A percentile compares a stretch with the other conserved stretches of the same genome.
These are phyloP conservation scores for Vanderwaltozyma yarrowii DNA, from an alignment of 805 yeast genomes.

Conservation along the genomic window DNA sequence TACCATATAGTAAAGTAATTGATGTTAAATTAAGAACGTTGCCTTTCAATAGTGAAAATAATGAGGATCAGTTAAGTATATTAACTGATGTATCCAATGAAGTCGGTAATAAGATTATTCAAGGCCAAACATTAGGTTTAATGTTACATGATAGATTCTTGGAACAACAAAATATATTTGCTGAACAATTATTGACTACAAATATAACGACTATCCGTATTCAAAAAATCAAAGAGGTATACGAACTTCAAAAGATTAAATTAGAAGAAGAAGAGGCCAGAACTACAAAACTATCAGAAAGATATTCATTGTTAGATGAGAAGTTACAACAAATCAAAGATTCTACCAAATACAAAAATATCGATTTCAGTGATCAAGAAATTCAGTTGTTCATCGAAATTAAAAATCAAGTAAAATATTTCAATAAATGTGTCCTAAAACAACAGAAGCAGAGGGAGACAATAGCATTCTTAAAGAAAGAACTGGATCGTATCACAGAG, in stretches of 20 bases:
- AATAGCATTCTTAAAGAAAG: constrained; percentile 20
- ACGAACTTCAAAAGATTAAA: constrained; percentile 8
- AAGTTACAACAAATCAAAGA: constrained; percentile 17
- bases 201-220: constrained; percentile 16
- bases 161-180: constrained; percentile 34
- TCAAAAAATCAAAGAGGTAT: constrained; percentile 7
- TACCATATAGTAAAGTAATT: constrained; percentile 13
- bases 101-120: constrained; percentile 11
- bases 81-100: constrained; percentile 18
- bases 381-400: constrained; percentile 38
- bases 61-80: constrained; percentile 20
- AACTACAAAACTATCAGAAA: constrained; percentile 26
- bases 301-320: constrained; percentile 24
- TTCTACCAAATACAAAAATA: constrained; percentile 11
- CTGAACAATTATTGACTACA: constrained; percentile 30
- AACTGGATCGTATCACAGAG: constrained; percentile 11
- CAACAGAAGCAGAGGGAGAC: constrained; percentile 22
- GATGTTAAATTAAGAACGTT: constrained; percentile 15
- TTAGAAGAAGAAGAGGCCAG: constrained; percentile 20
- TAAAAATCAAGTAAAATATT: constrained; percentile 21
- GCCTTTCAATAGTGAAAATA: constrained; percentile 14
- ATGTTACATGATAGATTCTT: constrained; percentile 29
- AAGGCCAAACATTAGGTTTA: constrained; percentile 28
- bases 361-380: constrained; percentile 33
- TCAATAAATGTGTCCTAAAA: constrained; percentile 26